phyloP scores from a whole-genome alignment of 192 early-diverging fungal genomes.

The Ramicandelaber brevisporus region DNA sequence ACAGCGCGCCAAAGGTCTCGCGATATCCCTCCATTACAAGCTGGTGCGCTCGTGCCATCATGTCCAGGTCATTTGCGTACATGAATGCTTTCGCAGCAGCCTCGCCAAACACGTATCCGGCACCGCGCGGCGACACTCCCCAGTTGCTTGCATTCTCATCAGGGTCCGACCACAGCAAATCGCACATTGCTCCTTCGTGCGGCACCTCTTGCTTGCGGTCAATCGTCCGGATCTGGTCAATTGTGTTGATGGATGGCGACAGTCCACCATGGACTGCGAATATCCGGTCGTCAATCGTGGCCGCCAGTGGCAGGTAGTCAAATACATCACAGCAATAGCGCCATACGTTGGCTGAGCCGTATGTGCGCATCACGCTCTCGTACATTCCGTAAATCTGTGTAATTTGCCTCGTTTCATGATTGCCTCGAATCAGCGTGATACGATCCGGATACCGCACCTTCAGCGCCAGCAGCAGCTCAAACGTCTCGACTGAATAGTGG shows the following conservation, averaged over 20 bases:
- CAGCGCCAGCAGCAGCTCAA: conserved; percentile 76
- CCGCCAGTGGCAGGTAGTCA: conserved; percentile 82
- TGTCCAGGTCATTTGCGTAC: conserved; percentile 59
- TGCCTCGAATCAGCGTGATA: conserved; percentile 79
- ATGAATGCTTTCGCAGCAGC: conserved; percentile 59
- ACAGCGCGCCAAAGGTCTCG: conserved; percentile 81
- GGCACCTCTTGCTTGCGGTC: conserved; percentile 94
- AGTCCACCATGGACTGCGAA: conserved; percentile 92
- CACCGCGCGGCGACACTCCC: conserved; percentile 89
- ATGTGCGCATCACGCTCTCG: conserved; percentile 90
- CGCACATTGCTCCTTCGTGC: conserved; percentile 94
- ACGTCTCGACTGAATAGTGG: conserved; percentile 91
- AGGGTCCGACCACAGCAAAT: conserved; percentile 93
- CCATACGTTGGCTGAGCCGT: conserved; percentile 91
- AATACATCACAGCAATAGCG: conserved; percentile 95
- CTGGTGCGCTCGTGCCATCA: conserved; percentile 91
- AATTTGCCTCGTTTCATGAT: conserved; percentile 82
- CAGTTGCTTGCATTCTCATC: conserved; percentile 73
- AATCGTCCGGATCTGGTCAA: conserved; percentile 87
- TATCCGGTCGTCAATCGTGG: conserved; percentile 82
- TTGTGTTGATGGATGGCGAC: conserved; percentile 72
- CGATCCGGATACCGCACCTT: conserved; percentile 85
- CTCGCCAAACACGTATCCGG: conserved; percentile 94
- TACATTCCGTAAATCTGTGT: conserved; percentile 99
- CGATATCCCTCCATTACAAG: conserved; percentile 96